Evolutionary conservation across 345 rosid genomes (phyloP).

Genomic region (Populus nigra): DNA sequence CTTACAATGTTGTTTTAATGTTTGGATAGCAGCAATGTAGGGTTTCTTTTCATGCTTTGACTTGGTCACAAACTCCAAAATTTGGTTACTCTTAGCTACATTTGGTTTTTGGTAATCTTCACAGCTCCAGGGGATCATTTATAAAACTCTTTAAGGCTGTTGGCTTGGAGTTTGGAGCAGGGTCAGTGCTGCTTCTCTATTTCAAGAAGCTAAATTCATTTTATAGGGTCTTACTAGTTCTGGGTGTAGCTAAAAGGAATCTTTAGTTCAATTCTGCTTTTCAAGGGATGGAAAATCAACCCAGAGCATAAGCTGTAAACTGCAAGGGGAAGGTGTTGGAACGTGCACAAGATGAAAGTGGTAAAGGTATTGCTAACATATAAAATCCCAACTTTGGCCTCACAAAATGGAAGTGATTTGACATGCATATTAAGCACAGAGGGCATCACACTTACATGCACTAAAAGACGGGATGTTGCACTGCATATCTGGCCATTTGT

Average conservation of each 20-base stretch:
- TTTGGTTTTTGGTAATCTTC: neutral
- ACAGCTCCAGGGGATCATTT: neutral
- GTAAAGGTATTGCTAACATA: neutral
- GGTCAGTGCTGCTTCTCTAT: neutral
- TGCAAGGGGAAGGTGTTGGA: neutral
- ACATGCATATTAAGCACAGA: neutral
- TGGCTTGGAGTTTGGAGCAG: neutral
- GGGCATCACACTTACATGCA: conserved; percentile 58
- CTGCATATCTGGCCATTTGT: conserved; percentile 98
- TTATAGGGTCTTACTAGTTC: neutral
- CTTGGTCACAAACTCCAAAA: neutral
- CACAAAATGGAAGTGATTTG: neutral
- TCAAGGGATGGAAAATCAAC: neutral
- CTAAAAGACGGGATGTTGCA: conserved; percentile 93
- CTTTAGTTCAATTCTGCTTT: neutral
- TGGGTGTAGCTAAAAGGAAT: neutral
- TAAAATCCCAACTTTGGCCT: neutral
- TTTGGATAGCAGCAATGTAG: neutral
- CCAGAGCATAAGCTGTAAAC: neutral
- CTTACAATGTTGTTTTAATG: neutral
- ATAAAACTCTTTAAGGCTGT: neutral
- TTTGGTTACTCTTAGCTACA: neutral
- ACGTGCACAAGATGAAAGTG: neutral
- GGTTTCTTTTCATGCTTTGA: neutral
- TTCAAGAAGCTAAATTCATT: neutral